Conservation (phyloP, 768 basidiomycete genomes). For the Rhizopogon vesiculosus region DNA sequence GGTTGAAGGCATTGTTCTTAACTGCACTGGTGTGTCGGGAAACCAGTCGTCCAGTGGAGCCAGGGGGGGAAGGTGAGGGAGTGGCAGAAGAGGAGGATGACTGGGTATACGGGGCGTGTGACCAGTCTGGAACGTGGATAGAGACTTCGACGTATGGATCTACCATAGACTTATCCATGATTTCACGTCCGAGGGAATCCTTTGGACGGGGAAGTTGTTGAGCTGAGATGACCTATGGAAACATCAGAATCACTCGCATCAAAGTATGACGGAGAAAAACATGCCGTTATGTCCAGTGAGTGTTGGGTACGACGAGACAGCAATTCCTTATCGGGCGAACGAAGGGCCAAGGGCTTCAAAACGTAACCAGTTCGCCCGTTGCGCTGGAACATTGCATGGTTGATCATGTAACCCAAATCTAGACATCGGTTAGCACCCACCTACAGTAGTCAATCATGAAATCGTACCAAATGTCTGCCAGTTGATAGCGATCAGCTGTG, state of each 20-base stretch:
- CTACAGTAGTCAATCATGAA: not conserved
- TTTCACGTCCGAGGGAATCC: slow-evolving; percentile 58
- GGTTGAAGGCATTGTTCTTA: slow-evolving; percentile 91
- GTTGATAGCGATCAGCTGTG: slow-evolving; percentile 90
- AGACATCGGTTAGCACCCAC: not conserved
- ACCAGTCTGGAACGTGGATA: slow-evolving; percentile 73
- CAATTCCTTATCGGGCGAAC: slow-evolving; percentile 56
- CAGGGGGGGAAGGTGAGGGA: slow-evolving; percentile 10
- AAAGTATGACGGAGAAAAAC: slow-evolving; percentile 8
- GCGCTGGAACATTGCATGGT: slow-evolving; percentile 91
- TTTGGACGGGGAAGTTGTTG: slow-evolving; percentile 82
- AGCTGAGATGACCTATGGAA: slow-evolving; percentile 66
- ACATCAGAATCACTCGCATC: not conserved
- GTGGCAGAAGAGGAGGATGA: slow-evolving; percentile 5
- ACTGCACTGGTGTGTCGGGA: slow-evolving; percentile 57
- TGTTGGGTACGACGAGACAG: slow-evolving; percentile 51
- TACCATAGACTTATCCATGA: slow-evolving; percentile 47
- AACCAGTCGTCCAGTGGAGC: slow-evolving; percentile 39
- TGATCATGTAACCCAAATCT: slow-evolving; percentile 91
- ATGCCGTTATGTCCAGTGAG: slow-evolving; percentile 59
- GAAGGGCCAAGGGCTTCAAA: slow-evolving; percentile 78
- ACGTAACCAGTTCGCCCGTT: slow-evolving; percentile 90
- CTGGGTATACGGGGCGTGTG: slow-evolving; percentile 21
- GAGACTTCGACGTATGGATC: slow-evolving; percentile 84
- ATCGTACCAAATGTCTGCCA: slow-evolving; percentile 92